phyloP scores from a whole-genome alignment of 768 basidiomycete species.

The Cytidiella melzeri region DNA sequence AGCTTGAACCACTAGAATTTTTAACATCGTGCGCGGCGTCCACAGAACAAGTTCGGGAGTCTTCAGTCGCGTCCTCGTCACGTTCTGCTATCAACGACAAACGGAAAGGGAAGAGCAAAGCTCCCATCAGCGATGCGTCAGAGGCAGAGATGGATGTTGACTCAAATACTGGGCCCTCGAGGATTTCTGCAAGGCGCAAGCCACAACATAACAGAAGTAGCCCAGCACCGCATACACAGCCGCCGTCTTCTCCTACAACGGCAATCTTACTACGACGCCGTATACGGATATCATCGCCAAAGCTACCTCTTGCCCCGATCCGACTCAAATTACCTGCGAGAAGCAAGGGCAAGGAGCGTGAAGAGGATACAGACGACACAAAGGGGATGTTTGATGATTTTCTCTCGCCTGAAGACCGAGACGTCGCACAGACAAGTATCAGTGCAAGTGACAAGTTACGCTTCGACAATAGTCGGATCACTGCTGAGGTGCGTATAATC shows the following conservation, averaged over 20 bases:
- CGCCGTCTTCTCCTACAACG: not conserved
- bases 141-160: conserved; percentile 30
- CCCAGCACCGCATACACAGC: conserved; percentile 24
- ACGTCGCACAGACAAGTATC: conserved; percentile 65
- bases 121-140: conserved; percentile 21
- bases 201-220: conserved; percentile 13
- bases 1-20: not conserved
- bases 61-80: conserved; percentile 41
- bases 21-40: conserved; percentile 2
- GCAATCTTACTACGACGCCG: not conserved
- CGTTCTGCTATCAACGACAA: conserved; percentile 20
- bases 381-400: conserved; percentile 83
- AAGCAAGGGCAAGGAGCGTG: conserved; percentile 63
- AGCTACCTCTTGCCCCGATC: conserved; percentile 29
- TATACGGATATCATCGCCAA: conserved; percentile 14
- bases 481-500: conserved; percentile 59
- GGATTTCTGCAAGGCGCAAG: conserved; percentile 7
- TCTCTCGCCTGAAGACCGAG: conserved; percentile 60
- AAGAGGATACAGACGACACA: conserved; percentile 44
- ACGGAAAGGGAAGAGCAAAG: conserved; percentile 24
- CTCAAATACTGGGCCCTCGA: conserved; percentile 27
- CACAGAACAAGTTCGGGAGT: conserved; percentile 21
- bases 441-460: conserved; percentile 51
- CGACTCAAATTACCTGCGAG: conserved; percentile 53
- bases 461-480: conserved; percentile 67